Evolutionary conservation across 176 grass and related monocot genomes (phyloP).

Genomic region (Ensete glaucum): DNA sequence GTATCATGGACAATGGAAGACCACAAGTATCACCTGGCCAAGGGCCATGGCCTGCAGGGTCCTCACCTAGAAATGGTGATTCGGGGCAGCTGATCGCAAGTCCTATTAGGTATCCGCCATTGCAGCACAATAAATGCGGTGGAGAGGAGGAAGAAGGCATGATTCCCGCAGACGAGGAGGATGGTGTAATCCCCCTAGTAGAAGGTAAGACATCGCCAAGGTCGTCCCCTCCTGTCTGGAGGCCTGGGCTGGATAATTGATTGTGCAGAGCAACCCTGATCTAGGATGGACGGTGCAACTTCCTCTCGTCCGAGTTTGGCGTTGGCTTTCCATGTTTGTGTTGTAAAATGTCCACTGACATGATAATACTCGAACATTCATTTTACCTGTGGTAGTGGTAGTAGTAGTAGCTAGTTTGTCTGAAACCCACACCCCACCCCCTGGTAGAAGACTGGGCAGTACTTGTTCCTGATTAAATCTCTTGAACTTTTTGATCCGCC

Average conservation of each 20-base stretch:
- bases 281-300: background rate
- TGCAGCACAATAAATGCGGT: constrained; percentile 12
- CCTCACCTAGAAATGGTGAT: constrained; percentile 4
- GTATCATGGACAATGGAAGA: constrained; percentile 39
- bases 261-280: background rate
- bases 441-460: background rate
- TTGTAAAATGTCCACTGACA: background rate
- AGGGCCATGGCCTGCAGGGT: constrained; percentile 12
- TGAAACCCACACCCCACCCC: no score
- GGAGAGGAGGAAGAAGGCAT: constrained; percentile 69
- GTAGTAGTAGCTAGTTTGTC: background rate
- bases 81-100: constrained; percentile 13
- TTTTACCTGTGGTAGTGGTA: background rate
- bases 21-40: constrained; percentile 32
- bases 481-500: no score
- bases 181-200: constrained; percentile 30
- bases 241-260: constrained; percentile 26
- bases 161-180: constrained; percentile 48
- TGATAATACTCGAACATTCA: background rate
- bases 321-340: background rate
- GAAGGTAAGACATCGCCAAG: constrained; percentile 13
- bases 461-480: no score
- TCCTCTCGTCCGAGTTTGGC: background rate
- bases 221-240: background rate
- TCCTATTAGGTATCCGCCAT: constrained; percentile 5